Evolutionary conservation across 495 filamentous ascomycete genomes (phyloP).

Genomic region (Halenospora varia): DNA sequence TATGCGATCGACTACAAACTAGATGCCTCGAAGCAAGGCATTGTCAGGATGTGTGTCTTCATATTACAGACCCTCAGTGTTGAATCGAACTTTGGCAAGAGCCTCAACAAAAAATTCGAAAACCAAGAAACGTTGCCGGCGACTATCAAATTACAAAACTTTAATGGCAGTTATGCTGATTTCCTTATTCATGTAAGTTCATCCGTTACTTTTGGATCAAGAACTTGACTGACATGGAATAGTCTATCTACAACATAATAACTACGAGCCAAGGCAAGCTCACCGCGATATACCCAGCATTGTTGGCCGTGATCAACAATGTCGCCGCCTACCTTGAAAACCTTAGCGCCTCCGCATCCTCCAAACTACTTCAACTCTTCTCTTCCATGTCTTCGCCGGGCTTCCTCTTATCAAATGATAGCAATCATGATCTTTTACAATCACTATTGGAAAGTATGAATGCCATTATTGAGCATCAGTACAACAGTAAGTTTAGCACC

Average conservation of each 20-base stretch:
- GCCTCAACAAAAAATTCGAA: constrained; percentile 85
- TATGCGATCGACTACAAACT: constrained; percentile 85
- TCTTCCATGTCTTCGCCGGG: constrained; percentile 91
- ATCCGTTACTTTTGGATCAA: neutral
- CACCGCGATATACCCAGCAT: constrained; percentile 86
- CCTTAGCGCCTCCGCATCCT: constrained; percentile 67
- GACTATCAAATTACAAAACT: constrained; percentile 74
- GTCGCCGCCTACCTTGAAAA: constrained; percentile 78
- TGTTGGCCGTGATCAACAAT: constrained; percentile 91
- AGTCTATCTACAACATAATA: constrained; percentile 93
- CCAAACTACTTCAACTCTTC: constrained; percentile 85
- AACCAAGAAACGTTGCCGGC: constrained; percentile 82
- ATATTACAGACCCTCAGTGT: constrained; percentile 93
- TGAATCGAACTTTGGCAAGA: constrained; percentile 85
- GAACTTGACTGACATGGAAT: constrained; percentile 29
- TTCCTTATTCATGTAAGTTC: constrained; percentile 82
- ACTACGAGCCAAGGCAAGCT: constrained; percentile 89
- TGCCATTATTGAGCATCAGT: constrained; percentile 88
- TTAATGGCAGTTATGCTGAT: constrained; percentile 89
- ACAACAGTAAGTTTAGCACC: constrained; percentile 54
- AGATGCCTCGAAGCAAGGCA: constrained; percentile 83
- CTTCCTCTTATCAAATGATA: constrained; percentile 94
- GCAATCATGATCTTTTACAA: constrained; percentile 76
- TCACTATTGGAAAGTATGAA: constrained; percentile 90
- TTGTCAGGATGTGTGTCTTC: constrained; percentile 96